Evolutionary conservation across 306 rosid genomes (phyloP), one percentile per base, ranked within the genome.

Genomic region (Crotalaria pallida): DNA sequence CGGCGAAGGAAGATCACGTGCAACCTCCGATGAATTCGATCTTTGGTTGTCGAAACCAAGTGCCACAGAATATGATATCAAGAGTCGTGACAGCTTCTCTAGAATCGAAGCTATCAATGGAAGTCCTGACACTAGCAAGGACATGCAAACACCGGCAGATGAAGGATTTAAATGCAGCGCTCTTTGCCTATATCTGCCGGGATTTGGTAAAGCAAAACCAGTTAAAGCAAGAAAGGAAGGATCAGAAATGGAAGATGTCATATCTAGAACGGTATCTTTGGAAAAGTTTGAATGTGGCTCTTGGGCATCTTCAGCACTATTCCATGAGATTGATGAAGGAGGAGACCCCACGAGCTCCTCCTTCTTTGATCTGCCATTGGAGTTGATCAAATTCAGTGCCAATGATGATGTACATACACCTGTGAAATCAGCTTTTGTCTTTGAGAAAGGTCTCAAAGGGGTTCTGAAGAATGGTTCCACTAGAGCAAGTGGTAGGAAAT

Each of bases 231-330:
- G 74, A 71, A 85, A 60, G 34, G 69, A 53, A 65, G 87, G 65
- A 62, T 8, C 55, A 22, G 77, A 59, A 13, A 67, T 41, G 3
- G 80, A 73, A 67, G 69, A 45, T 45, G 75, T 59, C 41, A 80
- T 85, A 55, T 88, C 96, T 0, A 80, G 89, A 53, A 88, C 82
- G 1, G 88, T 82, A 19, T 91, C 96, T 3, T 9, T 91, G 73
- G 96, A 91, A 66, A 91, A 84, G 49, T 91, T 91, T 65, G 97
- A 91, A 55, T 91, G 97, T 17, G 97, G 87, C 2, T 88, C 91
- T 0, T 91, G 97, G 97, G 85, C 93, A 22, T 82, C 94, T 17
- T 83, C 91, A 0, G 79, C 79, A 31, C 2, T 83, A 57, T 64
- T 79, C 8, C 69, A 61, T 44, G 78, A 84, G 17, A 23, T 47